Percentiles rank a stretch among this genome's conserved stretches.
phyloP scores from a whole-genome alignment of 176 grass and related monocot species.

The Cymbopogon citratus region DNA sequence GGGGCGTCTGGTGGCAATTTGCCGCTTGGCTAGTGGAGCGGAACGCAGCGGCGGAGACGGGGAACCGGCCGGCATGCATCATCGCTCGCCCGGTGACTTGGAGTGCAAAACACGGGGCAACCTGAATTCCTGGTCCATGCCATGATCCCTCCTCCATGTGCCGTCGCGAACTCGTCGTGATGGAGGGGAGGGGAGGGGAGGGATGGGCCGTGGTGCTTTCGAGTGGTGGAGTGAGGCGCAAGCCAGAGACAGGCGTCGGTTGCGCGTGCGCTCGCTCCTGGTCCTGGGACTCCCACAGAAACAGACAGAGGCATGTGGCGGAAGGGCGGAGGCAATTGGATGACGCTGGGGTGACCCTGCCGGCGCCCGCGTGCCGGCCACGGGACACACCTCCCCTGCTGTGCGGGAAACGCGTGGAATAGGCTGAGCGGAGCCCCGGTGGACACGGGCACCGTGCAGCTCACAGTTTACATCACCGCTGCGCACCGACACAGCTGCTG shows the following conservation, averaged over 20 bases:
- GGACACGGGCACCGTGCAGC: background rate
- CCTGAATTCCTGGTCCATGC: background rate
- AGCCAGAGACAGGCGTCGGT: background rate
- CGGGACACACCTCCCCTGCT: background rate
- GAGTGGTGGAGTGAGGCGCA: background rate
- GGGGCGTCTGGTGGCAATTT: background rate
- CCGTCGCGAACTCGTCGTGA: background rate
- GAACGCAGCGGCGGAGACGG: background rate
- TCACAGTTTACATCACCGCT: background rate
- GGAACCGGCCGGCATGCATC: background rate
- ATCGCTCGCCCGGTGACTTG: slow-evolving; percentile 14
- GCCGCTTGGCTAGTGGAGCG: background rate
- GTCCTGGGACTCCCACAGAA: background rate
- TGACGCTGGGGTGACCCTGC: background rate
- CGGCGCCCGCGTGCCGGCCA: background rate
- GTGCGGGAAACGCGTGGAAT: background rate
- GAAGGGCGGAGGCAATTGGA: background rate
- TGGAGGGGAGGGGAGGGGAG: background rate
- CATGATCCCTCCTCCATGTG: background rate
- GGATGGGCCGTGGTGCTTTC: background rate
- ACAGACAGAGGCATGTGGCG: slow-evolving; percentile 1
- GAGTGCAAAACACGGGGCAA: slow-evolving; percentile 24
- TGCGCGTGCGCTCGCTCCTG: slow-evolving; percentile 7
- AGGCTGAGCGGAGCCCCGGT: background rate
- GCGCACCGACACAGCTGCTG: background rate